These are phyloP conservation scores for Drosera capensis DNA, from an alignment of 148 eudicot species.

Conservation along the genomic window DNA sequence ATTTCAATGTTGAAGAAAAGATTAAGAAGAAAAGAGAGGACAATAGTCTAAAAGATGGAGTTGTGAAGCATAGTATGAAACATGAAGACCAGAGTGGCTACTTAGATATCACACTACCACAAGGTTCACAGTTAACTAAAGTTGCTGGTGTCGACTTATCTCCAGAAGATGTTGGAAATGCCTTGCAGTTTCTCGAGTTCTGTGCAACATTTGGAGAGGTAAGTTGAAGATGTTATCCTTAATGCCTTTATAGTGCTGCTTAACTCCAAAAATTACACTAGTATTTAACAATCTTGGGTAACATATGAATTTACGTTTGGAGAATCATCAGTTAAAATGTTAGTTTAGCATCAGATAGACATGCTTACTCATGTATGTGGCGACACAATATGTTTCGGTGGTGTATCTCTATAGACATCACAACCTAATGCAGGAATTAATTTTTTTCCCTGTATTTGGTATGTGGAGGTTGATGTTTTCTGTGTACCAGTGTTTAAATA, in stretches of 20 bases:
- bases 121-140: slow-evolving; percentile 43
- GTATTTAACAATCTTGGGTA: no score
- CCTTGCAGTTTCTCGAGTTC: slow-evolving; percentile 69
- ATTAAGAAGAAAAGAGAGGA: neutral
- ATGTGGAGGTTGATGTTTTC: no score
- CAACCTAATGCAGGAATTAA: no score
- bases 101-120: slow-evolving; percentile 33
- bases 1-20: no score
- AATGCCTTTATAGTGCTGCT: neutral
- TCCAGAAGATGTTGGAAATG: slow-evolving; percentile 63
- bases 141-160: slow-evolving; percentile 45
- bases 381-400: no score
- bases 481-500: no score
- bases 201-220: slow-evolving; percentile 81
- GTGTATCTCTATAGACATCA: no score
- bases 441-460: no score
- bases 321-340: no score
- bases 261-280: neutral
- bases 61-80: neutral
- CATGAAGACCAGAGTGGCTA: neutral
- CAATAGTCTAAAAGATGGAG: slow-evolving; percentile 3
- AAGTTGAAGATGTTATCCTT: slow-evolving; percentile 5
- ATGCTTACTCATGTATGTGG: no score
- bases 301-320: no score
- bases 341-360: no score